Evolutionary conservation across 176 grass and related monocot genomes (phyloP), one percentile per base, ranked within the genome.

Genomic region (Rhynchospora pubera): DNA sequence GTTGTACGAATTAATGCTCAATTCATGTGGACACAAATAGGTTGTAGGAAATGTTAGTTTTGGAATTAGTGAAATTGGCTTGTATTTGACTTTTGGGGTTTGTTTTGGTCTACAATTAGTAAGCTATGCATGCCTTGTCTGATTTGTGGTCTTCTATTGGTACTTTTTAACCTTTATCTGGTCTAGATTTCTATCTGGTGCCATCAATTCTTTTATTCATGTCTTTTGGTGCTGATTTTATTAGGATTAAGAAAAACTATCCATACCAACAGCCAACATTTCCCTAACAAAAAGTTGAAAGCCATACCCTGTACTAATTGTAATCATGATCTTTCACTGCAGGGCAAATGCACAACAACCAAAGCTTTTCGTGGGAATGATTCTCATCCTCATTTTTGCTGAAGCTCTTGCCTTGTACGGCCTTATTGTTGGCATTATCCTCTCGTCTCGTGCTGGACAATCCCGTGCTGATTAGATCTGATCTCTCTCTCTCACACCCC

Each of bases 281-380:
- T 81, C 42, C 12, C 11, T 4, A 14, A 48, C 10, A 78, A 34
- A 21, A 12, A 28, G 5, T 42, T 2, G 2, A 15, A 48, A 67
- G 70, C 65, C 58, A 19, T 8, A 30, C 18, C 0, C 24, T 8
- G 24, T 77, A 77, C 24, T 56, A 56, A 77, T 56, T 77, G 2
- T 77, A 32, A 55, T 56, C 6, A 55, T 80, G 57, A 22, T 59
- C 13, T 22, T 5, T 62, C 19, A 48, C 14, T 82, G 59, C 83
- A 84, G 83, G 83, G 83, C 69, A 22, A 84, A 84, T 84, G 83
- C 83, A 72, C 83, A 84, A 62, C 83, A 84, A 67, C 83, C 83
- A 48, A 84, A 84, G 67, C 83, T 84, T 39, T 84, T 84, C 61
- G 83, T 84, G 24, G 83, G 83, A 43, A 84, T 84, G 83, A 84